Conservation (phyloP, 148 eudicot genomes). For the Arctostaphylos glauca region DNA sequence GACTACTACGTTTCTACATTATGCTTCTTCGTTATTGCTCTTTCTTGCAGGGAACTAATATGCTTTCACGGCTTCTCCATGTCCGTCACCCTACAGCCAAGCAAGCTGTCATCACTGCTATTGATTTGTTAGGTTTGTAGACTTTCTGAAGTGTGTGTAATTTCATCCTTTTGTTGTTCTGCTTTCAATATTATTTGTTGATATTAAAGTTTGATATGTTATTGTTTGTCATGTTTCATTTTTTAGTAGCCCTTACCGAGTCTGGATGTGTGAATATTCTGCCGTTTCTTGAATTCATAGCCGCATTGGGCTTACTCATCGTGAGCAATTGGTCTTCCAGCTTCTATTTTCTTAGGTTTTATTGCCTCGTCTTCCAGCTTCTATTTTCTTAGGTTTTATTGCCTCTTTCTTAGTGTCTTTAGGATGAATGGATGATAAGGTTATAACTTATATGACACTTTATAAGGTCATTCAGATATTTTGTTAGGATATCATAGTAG, state of each 20-base stretch:
- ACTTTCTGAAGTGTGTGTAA: neutral
- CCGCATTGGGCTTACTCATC: neutral
- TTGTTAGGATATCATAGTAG: neutral
- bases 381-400: neutral
- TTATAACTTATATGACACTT: neutral
- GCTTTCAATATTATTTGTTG: neutral
- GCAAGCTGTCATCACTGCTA: conserved; percentile 97
- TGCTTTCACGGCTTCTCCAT: conserved; percentile 92
- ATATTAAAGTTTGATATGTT: neutral
- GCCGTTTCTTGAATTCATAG: neutral
- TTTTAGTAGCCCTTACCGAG: neutral
- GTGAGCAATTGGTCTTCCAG: neutral
- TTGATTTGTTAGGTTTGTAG: conserved; percentile 85
- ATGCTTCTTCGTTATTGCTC: conserved; percentile 12
- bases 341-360: neutral
- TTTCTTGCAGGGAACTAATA: conserved; percentile 82
- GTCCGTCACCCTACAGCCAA: conserved; percentile 94
- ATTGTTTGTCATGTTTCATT: neutral
- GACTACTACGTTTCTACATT: neutral
- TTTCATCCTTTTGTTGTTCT: no score
- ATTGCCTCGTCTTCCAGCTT: neutral
- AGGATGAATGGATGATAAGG: neutral
- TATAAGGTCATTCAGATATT: neutral
- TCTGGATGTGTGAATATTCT: neutral
- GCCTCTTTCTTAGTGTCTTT: neutral